Evolutionary conservation across 768 basidiomycete genomes (phyloP).

Genomic region (Glaciozyma martinii): DNA sequence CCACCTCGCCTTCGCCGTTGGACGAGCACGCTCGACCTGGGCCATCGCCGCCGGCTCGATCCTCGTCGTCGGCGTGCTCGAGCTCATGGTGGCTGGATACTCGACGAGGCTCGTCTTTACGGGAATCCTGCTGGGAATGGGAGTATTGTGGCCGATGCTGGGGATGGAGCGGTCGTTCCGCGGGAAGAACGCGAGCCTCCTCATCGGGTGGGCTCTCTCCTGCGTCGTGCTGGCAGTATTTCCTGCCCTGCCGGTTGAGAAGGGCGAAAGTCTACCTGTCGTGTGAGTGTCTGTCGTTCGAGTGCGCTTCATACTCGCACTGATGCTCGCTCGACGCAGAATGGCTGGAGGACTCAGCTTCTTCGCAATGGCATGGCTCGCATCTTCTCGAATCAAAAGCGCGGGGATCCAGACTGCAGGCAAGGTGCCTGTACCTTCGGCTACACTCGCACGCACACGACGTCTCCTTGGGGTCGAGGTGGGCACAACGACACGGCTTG

Average conservation of each 20-base stretch:
- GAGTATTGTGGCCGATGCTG: constrained; percentile 55
- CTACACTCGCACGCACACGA: not conserved
- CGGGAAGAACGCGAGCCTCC: constrained; percentile 35
- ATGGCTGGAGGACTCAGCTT: not conserved
- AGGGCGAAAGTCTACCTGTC: constrained; percentile 51
- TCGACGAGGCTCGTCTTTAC: constrained; percentile 60
- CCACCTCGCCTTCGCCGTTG: not conserved
- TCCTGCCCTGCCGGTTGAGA: constrained; percentile 63
- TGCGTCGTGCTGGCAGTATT: constrained; percentile 58
- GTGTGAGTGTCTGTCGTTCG: constrained; percentile 49
- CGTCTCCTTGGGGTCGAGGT: not conserved
- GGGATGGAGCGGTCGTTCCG: constrained; percentile 46
- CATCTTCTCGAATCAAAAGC: not conserved
- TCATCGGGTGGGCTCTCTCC: constrained; percentile 45
- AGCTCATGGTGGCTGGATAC: constrained; percentile 47
- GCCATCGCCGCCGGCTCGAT: not conserved
- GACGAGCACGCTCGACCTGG: not conserved
- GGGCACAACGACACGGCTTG: not conserved
- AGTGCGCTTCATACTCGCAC: no score
- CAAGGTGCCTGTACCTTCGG: no score
- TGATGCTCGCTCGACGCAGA: not conserved
- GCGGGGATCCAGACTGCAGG: not conserved
- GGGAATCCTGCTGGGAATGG: constrained; percentile 57
- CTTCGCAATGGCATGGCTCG: not conserved
- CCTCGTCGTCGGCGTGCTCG: not conserved